Percentiles rank a stretch among this genome's conserved stretches.
phyloP scores from a whole-genome alignment of 1,284 basidiomycete species.

The Moesziomyces globuligerus region DNA sequence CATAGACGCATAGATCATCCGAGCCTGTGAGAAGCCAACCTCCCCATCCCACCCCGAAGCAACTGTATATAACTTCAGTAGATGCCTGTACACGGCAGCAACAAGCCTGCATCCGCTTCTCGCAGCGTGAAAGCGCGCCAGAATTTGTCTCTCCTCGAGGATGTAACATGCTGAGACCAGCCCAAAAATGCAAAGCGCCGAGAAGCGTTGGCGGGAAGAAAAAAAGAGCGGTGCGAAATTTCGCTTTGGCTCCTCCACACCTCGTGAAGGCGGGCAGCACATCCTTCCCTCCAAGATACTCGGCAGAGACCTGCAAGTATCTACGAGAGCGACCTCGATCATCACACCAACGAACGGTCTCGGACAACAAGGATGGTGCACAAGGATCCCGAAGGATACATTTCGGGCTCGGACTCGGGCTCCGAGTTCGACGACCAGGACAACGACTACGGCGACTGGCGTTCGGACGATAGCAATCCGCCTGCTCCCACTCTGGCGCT shows the following conservation, averaged over 20 bases:
- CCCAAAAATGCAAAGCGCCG: background rate
- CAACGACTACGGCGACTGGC: slow-evolving; percentile 51
- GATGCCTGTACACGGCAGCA: too few relatives aligned
- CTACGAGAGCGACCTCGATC: background rate
- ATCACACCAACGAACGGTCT: background rate
- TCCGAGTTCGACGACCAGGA: slow-evolving; percentile 40
- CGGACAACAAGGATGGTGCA: slow-evolving; percentile 32
- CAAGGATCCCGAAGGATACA: slow-evolving; percentile 32
- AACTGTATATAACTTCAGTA: background rate
- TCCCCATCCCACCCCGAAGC: background rate
- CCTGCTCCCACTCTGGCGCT: slow-evolving; percentile 23
- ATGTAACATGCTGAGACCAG: too few relatives aligned
- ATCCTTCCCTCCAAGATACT: too few relatives aligned
- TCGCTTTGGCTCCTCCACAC: slow-evolving; percentile 1
- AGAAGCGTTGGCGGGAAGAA: too few relatives aligned
- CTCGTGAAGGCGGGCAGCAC: too few relatives aligned
- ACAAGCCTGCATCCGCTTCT: too few relatives aligned
- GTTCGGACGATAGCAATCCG: slow-evolving; percentile 24
- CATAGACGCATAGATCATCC: background rate
- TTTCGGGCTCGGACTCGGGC: slow-evolving; percentile 16
- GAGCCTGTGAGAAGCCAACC: background rate
- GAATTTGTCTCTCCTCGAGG: too few relatives aligned
- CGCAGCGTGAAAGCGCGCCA: too few relatives aligned
- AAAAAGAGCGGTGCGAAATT: background rate
- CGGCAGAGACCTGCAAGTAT: too few relatives aligned